These are phyloP conservation scores for Aureobasidium sp. DNA, from an alignment of 2,329 filamentous ascomycete genomes.

Conservation along the genomic window DNA sequence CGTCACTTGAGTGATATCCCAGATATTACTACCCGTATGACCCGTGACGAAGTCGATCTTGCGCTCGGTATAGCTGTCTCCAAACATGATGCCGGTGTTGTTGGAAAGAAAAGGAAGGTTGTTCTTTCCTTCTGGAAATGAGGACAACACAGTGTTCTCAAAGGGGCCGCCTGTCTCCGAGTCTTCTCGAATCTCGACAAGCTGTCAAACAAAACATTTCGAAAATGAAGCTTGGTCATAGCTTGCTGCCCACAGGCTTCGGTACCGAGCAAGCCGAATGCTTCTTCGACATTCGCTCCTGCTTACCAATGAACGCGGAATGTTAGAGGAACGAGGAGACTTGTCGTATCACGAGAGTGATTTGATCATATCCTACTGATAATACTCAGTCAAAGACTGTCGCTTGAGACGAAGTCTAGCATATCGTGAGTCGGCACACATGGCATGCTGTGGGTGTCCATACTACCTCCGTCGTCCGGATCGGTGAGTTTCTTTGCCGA, in stretches of 20 bases:
- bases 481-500: not conserved
- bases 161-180: slow-evolving; percentile 2
- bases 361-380: not conserved
- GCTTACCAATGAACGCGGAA: not conserved
- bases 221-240: slow-evolving; percentile 9
- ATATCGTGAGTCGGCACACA: not conserved
- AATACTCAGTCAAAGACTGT: no score
- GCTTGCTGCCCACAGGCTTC: not conserved
- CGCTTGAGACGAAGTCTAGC: no score
- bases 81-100: slow-evolving; percentile 7
- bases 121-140: slow-evolving; percentile 3
- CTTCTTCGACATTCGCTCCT: not conserved
- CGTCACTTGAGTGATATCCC: slow-evolving; percentile 81
- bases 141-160: slow-evolving; percentile 9
- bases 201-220: slow-evolving; percentile 10
- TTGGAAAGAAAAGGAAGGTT: not conserved
- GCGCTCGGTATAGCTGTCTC: slow-evolving; percentile 64
- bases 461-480: not conserved
- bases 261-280: not conserved
- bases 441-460: not conserved
- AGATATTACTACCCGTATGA: slow-evolving; percentile 70
- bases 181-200: slow-evolving; percentile 5
- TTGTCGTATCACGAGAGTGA: no score
- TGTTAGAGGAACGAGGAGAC: not conserved
- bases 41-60: slow-evolving; percentile 97